These are phyloP conservation scores for Lactarius deliciosus DNA, from an alignment of 768 basidiomycete species.

Conservation along the genomic window DNA sequence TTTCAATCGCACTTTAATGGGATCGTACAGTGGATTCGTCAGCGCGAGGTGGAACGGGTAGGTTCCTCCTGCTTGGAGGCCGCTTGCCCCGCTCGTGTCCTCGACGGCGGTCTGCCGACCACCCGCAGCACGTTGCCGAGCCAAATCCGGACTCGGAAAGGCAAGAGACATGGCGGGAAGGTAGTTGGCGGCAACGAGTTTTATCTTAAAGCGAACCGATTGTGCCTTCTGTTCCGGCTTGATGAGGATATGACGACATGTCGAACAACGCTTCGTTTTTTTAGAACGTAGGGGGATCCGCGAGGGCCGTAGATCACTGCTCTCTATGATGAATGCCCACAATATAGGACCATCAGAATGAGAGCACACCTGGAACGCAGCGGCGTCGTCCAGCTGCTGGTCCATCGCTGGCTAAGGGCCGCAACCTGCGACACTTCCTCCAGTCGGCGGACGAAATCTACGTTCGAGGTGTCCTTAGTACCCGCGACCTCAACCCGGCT, in stretches of 20 bases:
- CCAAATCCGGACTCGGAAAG: slow-evolving; percentile 43
- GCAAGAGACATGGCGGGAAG: slow-evolving; percentile 80
- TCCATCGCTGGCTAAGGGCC: slow-evolving; percentile 77
- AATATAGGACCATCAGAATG: background rate
- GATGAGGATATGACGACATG: slow-evolving; percentile 94
- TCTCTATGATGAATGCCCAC: slow-evolving; percentile 9
- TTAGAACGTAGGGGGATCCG: slow-evolving; percentile 93
- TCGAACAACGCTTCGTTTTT: slow-evolving; percentile 91
- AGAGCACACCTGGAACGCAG: slow-evolving; percentile 59
- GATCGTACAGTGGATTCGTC: slow-evolving; percentile 95
- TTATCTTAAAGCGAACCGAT: slow-evolving; percentile 94
- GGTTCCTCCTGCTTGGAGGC: slow-evolving; percentile 71
- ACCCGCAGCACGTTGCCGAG: slow-evolving; percentile 40
- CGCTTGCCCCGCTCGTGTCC: slow-evolving; percentile 38
- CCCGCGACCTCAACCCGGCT: slow-evolving; percentile 65
- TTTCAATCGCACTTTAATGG: slow-evolving; percentile 86
- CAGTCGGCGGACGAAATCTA: slow-evolving; percentile 66
- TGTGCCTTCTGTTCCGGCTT: slow-evolving; percentile 98
- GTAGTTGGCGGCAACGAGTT: slow-evolving; percentile 93
- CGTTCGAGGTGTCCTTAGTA: slow-evolving; percentile 59
- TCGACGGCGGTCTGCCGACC: slow-evolving; percentile 40
- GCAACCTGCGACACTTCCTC: slow-evolving; percentile 64
- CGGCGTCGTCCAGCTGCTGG: slow-evolving; percentile 72
- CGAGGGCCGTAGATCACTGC: slow-evolving; percentile 79
- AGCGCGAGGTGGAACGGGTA: slow-evolving; percentile 89